Percentiles rank a stretch among this genome's conserved stretches.
These are phyloP conservation scores for Leucosporidium creatinivorum DNA, from an alignment of 768 basidiomycete species.

Conservation along the genomic window DNA sequence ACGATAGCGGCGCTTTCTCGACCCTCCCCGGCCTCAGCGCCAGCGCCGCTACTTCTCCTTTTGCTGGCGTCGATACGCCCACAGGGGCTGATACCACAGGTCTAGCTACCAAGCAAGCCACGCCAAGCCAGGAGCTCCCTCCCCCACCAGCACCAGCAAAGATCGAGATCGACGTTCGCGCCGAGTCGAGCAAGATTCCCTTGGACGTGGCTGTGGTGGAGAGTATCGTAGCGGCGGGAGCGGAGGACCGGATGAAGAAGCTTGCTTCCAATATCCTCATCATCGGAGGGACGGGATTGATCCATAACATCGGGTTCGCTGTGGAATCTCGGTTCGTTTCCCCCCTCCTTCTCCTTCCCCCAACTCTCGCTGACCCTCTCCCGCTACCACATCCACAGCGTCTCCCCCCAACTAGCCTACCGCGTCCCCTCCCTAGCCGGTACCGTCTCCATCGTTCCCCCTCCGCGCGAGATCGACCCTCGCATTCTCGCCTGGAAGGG, in stretches of 20 bases:
- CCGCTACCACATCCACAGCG: constrained; percentile 23
- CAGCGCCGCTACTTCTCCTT: constrained; percentile 4
- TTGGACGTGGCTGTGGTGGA: constrained; percentile 90
- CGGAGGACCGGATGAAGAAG: constrained; percentile 81
- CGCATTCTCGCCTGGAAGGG: constrained; percentile 91
- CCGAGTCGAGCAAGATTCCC: constrained; percentile 81
- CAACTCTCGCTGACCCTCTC: not conserved
- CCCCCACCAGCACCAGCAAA: not conserved
- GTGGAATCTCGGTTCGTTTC: constrained; percentile 69
- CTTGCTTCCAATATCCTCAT: constrained; percentile 81
- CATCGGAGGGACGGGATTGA: constrained; percentile 72
- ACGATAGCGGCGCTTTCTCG: too few relatives aligned
- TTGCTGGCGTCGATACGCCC: not conserved
- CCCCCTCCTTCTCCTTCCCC: not conserved
- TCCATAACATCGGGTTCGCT: constrained; percentile 76
- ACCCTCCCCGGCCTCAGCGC: not conserved
- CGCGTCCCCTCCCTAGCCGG: constrained; percentile 27
- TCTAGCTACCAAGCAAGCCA: constrained; percentile 15
- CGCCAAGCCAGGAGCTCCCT: constrained; percentile 1
- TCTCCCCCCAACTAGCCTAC: constrained; percentile 68
- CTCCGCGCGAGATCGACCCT: constrained; percentile 87
- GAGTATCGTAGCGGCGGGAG: constrained; percentile 75
- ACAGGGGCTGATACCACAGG: constrained; percentile 5
- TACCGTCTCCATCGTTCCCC: constrained; percentile 84
- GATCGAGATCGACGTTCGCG: constrained; percentile 58